A percentile compares a stretch with the other conserved stretches of the same genome.
Evolutionary conservation across 2,329 filamentous ascomycete species (phyloP).

Genomic region (Penicillium sp.): DNA sequence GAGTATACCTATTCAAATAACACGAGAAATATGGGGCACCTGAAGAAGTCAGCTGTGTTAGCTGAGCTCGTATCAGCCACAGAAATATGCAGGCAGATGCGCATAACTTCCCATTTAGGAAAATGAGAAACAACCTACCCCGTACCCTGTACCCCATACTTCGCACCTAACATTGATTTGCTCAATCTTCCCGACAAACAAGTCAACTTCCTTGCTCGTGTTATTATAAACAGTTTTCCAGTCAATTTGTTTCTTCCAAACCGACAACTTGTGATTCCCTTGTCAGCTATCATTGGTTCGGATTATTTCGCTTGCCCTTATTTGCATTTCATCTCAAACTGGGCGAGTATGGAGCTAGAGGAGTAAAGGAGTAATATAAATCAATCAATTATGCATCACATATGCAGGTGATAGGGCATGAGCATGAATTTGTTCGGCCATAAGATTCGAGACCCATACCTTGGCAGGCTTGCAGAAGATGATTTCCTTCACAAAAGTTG

Average conservation of each 20-base stretch:
- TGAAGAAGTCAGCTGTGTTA: not conserved
- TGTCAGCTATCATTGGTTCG: not conserved
- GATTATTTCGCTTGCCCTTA: not conserved
- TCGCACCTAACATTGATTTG: too few species aligned
- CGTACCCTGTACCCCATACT: not conserved
- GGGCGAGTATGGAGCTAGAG: not conserved
- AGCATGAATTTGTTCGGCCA: not conserved
- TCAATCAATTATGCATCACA: not conserved
- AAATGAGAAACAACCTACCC: not conserved
- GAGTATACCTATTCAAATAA: too few species aligned
- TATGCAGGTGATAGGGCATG: not conserved
- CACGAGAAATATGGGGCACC: not conserved
- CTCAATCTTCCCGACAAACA: too few species aligned
- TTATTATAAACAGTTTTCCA: not conserved
- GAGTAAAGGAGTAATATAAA: not conserved
- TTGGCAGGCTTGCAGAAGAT: too few species aligned
- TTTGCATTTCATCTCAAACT: not conserved
- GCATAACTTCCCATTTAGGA: not conserved
- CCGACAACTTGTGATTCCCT: not conserved
- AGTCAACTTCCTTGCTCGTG: too few species aligned
- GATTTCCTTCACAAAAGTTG: not conserved
- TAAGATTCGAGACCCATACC: not conserved
- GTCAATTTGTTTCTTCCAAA: not conserved
- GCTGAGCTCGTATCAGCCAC: not conserved
- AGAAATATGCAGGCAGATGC: not conserved